Percentiles rank a stretch among this genome's conserved stretches.
Conservation (phyloP, 352 stramenopile genomes). For the Phytophthora chlamydospora region DNA sequence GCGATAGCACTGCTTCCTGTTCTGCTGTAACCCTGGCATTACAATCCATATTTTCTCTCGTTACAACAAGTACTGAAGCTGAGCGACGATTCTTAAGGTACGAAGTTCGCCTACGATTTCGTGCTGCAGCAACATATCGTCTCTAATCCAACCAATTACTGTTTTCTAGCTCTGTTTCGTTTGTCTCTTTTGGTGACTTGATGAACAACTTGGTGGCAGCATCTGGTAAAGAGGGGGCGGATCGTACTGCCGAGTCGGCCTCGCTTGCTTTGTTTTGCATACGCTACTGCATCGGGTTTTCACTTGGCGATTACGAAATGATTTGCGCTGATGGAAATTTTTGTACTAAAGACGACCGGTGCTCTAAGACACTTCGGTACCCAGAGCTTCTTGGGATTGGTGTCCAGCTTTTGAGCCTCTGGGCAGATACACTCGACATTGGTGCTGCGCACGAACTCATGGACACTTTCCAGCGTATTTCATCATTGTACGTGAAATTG, state of each 20-base stretch:
- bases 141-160: conserved; percentile 1
- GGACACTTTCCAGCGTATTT: conserved; percentile 16
- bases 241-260: background rate
- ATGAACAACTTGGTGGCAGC: conserved; percentile 17
- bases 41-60: conserved; percentile 25
- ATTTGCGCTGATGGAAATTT: background rate
- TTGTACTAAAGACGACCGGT: background rate
- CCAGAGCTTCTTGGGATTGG: conserved; percentile 32
- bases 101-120: background rate
- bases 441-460: conserved; percentile 20
- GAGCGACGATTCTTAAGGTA: conserved; percentile 27
- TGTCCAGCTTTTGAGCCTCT: conserved; percentile 39
- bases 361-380: conserved; percentile 14
- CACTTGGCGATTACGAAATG: conserved; percentile 21
- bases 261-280: conserved; percentile 27
- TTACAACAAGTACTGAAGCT: conserved; percentile 16
- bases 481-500: conserved; percentile 29
- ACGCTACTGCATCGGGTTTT: conserved; percentile 35
- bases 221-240: background rate
- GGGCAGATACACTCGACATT: conserved; percentile 13
- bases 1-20: background rate
- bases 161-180: conserved; percentile 29
- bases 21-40: conserved; percentile 19
- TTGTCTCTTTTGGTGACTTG: conserved; percentile 28
- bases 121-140: background rate